Conservation (phyloP, 441 rosid genomes). For the Populus hybrid region DNA sequence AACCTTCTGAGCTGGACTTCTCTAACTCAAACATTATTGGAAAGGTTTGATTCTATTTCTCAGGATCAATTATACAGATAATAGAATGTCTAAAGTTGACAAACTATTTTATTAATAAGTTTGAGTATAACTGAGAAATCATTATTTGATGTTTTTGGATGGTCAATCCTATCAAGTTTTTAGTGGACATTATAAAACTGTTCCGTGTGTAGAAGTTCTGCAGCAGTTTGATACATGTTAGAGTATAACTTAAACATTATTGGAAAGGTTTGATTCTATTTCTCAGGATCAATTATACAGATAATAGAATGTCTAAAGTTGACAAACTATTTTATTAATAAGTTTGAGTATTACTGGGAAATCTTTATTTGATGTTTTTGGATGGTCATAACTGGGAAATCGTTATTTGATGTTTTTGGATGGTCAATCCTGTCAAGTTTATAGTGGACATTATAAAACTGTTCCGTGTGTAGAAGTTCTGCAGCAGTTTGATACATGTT, state of each 20-base stretch:
- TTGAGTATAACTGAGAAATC: neutral
- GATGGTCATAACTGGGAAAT: too few relatives aligned
- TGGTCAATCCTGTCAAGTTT: constrained; percentile 4
- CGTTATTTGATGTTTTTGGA: neutral
- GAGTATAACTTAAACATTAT: constrained; percentile 54
- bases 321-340: constrained; percentile 3
- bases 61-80: neutral
- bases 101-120: constrained; percentile 1
- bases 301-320: neutral
- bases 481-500: neutral
- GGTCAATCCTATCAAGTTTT: constrained; percentile 3
- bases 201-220: neutral
- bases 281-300: constrained; percentile 4
- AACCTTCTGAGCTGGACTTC: constrained; percentile 94
- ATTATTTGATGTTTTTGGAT: neutral
- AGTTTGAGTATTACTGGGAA: neutral
- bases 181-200: neutral
- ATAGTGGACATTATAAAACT: neutral
- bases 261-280: constrained; percentile 66
- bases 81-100: neutral
- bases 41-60: constrained; percentile 51
- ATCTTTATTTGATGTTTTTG: neutral
- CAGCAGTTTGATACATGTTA: too few relatives aligned
- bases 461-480: neutral
- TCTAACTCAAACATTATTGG: constrained; percentile 70